Percentiles rank a stretch among this genome's conserved stretches.
phyloP scores from a whole-genome alignment of 495 filamentous ascomycete genomes.

The Hypomontagnella monticulosa region DNA sequence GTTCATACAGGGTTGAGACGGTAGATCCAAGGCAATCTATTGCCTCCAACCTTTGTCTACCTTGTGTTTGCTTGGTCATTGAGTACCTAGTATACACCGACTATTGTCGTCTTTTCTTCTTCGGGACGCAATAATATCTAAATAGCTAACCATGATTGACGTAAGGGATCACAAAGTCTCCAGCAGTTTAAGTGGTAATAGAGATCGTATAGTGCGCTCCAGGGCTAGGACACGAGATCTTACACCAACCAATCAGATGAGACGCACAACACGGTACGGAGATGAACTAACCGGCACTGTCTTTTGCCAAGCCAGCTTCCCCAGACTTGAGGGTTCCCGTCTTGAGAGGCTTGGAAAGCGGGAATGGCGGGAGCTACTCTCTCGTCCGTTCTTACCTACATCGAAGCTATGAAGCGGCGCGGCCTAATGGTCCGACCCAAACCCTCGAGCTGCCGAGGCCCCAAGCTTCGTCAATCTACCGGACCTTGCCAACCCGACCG shows the following conservation, averaged over 20 bases:
- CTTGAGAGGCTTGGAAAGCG: constrained; percentile 29
- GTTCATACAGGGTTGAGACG: constrained; percentile 20
- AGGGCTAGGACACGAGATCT: constrained; percentile 39
- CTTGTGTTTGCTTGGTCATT: background rate
- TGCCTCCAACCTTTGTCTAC: constrained; percentile 13
- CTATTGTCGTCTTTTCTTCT: constrained; percentile 31
- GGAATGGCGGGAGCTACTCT: constrained; percentile 34
- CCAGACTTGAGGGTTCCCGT: constrained; percentile 32
- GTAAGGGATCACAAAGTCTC: constrained; percentile 28
- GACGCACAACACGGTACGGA: constrained; percentile 20
- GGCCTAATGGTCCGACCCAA: constrained; percentile 16
- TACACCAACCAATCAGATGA: constrained; percentile 19
- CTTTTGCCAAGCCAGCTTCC: constrained; percentile 31
- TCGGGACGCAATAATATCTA: constrained; percentile 17
- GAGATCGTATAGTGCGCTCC: constrained; percentile 26
- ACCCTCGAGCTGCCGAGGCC: constrained; percentile 31
- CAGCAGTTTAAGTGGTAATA: constrained; percentile 33
- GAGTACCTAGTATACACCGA: constrained; percentile 18
- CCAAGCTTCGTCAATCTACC: constrained; percentile 17
- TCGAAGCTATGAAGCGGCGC: constrained; percentile 14
- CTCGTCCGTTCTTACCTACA: constrained; percentile 10
- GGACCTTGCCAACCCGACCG: constrained; percentile 5
- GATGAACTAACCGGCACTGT: constrained; percentile 11
- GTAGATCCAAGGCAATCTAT: constrained; percentile 11
- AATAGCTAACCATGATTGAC: constrained; percentile 24